A percentile compares a stretch with the other conserved stretches of the same genome.
Conservation (phyloP, 768 basidiomycete genomes). For the Steccherinum ochraceum region DNA sequence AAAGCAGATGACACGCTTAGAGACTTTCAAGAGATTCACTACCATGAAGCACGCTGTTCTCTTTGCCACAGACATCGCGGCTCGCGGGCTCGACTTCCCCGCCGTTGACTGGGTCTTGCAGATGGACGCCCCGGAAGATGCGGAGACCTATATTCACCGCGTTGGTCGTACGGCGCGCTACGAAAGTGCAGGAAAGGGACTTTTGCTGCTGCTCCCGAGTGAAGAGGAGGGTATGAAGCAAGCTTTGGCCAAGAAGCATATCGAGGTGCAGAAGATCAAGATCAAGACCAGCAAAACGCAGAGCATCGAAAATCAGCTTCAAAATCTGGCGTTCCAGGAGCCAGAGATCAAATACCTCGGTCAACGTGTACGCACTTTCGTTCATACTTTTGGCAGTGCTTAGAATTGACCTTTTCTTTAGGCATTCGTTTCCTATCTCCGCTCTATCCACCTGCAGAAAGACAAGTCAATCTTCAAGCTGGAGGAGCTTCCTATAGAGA, state of each 20-base stretch:
- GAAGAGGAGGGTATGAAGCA: conserved; percentile 89
- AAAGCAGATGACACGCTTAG: conserved; percentile 84
- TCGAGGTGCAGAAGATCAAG: conserved; percentile 77
- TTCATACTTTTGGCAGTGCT: too few species aligned
- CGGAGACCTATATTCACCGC: conserved; percentile 95
- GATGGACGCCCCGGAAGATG: conserved; percentile 93
- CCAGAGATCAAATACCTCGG: conserved; percentile 97
- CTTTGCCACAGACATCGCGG: conserved; percentile 95
- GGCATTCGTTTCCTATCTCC: conserved; percentile 95
- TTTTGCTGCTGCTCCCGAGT: conserved; percentile 80
- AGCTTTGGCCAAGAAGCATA: conserved; percentile 63
- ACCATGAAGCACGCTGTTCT: conserved; percentile 76
- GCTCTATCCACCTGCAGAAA: conserved; percentile 88
- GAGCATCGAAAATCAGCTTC: conserved; percentile 80
- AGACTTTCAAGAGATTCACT: conserved; percentile 81
- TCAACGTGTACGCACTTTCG: conserved; percentile 60
- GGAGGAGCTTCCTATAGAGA: conserved; percentile 71
- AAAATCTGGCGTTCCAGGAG: conserved; percentile 90
- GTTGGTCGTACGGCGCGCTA: conserved; percentile 95
- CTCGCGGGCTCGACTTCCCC: conserved; percentile 94
- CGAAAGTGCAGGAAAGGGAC: conserved; percentile 79
- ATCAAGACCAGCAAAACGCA: conserved; percentile 83
- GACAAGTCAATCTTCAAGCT: conserved; percentile 92
- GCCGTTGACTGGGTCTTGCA: conserved; percentile 96
- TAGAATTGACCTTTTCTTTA: conserved; percentile 26